These are phyloP conservation scores for Capillidium rhysosporum DNA, from an alignment of 371 early-diverging fungal genomes.

Conservation along the genomic window DNA sequence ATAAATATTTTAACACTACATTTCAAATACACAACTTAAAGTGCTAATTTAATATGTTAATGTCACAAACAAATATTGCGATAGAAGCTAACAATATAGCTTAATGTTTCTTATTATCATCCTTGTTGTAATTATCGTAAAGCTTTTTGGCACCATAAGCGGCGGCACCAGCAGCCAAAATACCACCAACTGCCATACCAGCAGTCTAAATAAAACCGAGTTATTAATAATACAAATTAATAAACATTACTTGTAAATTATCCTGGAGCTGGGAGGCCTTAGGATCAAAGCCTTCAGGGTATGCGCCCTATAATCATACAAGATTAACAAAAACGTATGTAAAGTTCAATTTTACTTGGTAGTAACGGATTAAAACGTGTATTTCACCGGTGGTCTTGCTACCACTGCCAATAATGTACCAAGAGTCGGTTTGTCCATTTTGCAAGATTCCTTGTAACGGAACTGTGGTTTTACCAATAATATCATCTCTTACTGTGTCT, in stretches of 20 bases:
- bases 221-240: not conserved
- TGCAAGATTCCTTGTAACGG: constrained; percentile 2
- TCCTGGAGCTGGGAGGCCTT: not conserved
- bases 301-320: not conserved
- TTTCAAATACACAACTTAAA: too few relatives aligned
- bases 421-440: not conserved
- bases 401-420: constrained; percentile 4
- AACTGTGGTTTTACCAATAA: constrained; percentile 5
- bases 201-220: not conserved
- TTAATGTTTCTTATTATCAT: not conserved
- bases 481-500: constrained; percentile 1
- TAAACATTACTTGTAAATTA: not conserved
- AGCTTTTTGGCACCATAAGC: constrained; percentile 1
- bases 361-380: not conserved
- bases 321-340: not conserved
- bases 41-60: too few relatives aligned
- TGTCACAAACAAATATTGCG: too few relatives aligned
- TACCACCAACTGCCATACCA: not conserved
- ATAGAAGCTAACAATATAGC: too few relatives aligned
- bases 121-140: constrained; percentile 2
- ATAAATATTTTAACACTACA: too few relatives aligned
- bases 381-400: constrained; percentile 1
- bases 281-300: constrained; percentile 6
- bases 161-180: not conserved
- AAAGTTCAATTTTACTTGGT: not conserved